Percentiles rank a stretch among this genome's conserved stretches.
Evolutionary conservation across 805 yeast genomes (phyloP).

Genomic region (Torulaspora maleeae): DNA sequence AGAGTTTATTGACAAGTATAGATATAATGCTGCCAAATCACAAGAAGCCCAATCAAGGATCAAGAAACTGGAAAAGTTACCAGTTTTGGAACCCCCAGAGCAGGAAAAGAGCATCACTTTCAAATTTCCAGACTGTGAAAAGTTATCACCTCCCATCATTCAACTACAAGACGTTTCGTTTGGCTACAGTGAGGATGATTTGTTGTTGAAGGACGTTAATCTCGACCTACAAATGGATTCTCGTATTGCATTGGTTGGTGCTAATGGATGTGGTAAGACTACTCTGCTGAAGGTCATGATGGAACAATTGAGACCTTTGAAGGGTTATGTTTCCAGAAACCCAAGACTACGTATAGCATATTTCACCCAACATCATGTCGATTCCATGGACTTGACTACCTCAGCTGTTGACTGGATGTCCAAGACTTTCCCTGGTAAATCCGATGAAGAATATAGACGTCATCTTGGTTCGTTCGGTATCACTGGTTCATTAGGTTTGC

Average conservation of each 20-base stretch:
- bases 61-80: slow-evolving; percentile 91
- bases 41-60: slow-evolving; percentile 97
- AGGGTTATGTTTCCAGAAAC: slow-evolving; percentile 76
- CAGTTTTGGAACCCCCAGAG: slow-evolving; percentile 88
- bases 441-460: slow-evolving; percentile 95
- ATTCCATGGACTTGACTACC: slow-evolving; percentile 81
- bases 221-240: slow-evolving; percentile 90
- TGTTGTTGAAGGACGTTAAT: slow-evolving; percentile 72
- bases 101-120: slow-evolving; percentile 81
- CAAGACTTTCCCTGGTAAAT: slow-evolving; percentile 79
- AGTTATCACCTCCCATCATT: slow-evolving; percentile 86
- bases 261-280: slow-evolving; percentile 99
- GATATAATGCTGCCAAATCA: slow-evolving; percentile 97
- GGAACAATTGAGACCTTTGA: slow-evolving; percentile 67
- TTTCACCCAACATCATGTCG: slow-evolving; percentile 98
- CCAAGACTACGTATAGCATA: slow-evolving; percentile 89
- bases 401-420: slow-evolving; percentile 97
- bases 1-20: slow-evolving; percentile 88
- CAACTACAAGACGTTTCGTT: slow-evolving; percentile 83
- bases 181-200: slow-evolving; percentile 65
- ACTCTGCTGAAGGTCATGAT: slow-evolving; percentile 82
- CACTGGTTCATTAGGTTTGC: slow-evolving; percentile 88
- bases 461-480: slow-evolving; percentile 97
- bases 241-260: slow-evolving; percentile 95
- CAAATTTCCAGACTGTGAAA: slow-evolving; percentile 93